These are phyloP conservation scores for Agapanthus africanus DNA, from an alignment of 106 monocot species.

Conservation along the genomic window DNA sequence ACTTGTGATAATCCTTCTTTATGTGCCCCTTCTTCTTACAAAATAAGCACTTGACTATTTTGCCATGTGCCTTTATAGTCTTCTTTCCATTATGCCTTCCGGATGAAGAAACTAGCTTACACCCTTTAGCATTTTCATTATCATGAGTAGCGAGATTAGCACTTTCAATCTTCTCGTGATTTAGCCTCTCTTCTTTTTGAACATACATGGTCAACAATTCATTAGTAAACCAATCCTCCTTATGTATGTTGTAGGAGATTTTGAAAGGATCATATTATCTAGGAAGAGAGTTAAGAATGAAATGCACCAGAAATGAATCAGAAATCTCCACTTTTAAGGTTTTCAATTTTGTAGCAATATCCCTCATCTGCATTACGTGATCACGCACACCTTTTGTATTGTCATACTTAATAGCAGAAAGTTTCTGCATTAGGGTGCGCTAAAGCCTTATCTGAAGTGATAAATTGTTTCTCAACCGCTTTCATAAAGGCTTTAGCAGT, in stretches of 20 bases:
- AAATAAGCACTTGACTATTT: not conserved
- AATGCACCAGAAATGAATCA: constrained; percentile 5
- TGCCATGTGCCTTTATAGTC: not conserved
- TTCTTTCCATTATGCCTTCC: not conserved
- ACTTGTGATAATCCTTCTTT: not conserved
- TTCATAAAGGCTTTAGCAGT: not conserved
- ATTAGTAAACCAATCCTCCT: not conserved
- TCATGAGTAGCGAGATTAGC: not conserved
- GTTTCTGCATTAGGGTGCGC: constrained; percentile 10
- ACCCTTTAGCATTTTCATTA: not conserved
- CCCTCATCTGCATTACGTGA: constrained; percentile 11
- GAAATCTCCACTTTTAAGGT: constrained; percentile 1
- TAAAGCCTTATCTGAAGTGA: constrained; percentile 2
- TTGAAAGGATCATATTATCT: not conserved
- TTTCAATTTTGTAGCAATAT: constrained; percentile 5
- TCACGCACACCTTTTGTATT: not conserved
- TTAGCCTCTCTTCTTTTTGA: not conserved
- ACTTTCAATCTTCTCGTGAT: not conserved
- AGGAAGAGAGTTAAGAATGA: not conserved
- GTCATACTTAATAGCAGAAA: not conserved
- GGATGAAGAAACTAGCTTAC: not conserved
- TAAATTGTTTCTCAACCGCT: constrained; percentile 8
- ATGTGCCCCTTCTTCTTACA: not conserved
- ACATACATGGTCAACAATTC: constrained; percentile 4
- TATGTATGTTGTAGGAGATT: not conserved